Conservation (phyloP, 2,329 filamentous ascomycete species). For the Aspergillus sp. region DNA sequence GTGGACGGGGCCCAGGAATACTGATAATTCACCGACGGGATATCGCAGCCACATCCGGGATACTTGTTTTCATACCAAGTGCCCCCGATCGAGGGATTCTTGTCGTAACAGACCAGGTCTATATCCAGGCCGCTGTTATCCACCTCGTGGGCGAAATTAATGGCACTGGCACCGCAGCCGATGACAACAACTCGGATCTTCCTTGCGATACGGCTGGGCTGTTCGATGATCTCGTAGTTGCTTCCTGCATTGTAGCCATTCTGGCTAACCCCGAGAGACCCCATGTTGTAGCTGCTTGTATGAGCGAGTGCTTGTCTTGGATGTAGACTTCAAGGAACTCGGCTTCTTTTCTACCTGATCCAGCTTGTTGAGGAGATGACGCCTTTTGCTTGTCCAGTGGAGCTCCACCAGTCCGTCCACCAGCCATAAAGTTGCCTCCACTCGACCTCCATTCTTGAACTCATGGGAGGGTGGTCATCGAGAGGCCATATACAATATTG, state of each 20-base stretch:
- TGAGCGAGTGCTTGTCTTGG: neutral
- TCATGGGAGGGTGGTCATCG: too few relatives aligned
- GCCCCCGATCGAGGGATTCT: conserved; percentile 29
- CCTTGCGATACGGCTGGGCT: conserved; percentile 10
- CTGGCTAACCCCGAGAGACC: neutral
- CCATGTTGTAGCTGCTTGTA: neutral
- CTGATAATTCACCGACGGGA: conserved; percentile 6
- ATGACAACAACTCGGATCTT: conserved; percentile 20
- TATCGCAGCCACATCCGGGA: conserved; percentile 33
- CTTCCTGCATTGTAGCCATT: neutral
- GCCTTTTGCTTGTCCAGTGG: too few relatives aligned
- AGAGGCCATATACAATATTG: too few relatives aligned
- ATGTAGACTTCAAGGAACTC: too few relatives aligned
- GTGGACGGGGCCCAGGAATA: neutral
- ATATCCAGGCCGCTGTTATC: conserved; percentile 26
- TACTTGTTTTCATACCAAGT: conserved; percentile 35
- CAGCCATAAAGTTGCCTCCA: too few relatives aligned
- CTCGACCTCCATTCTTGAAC: too few relatives aligned
- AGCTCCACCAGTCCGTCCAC: too few relatives aligned
- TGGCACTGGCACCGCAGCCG: conserved; percentile 15
- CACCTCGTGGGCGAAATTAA: conserved; percentile 20
- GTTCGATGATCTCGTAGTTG: conserved; percentile 13
- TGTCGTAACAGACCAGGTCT: conserved; percentile 23
- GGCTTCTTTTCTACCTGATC: too few relatives aligned
- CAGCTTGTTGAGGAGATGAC: too few relatives aligned